Percentiles rank a stretch among this genome's conserved stretches.
phyloP scores from a whole-genome alignment of 2,329 filamentous ascomycete species.

The Fusarium sp. region DNA sequence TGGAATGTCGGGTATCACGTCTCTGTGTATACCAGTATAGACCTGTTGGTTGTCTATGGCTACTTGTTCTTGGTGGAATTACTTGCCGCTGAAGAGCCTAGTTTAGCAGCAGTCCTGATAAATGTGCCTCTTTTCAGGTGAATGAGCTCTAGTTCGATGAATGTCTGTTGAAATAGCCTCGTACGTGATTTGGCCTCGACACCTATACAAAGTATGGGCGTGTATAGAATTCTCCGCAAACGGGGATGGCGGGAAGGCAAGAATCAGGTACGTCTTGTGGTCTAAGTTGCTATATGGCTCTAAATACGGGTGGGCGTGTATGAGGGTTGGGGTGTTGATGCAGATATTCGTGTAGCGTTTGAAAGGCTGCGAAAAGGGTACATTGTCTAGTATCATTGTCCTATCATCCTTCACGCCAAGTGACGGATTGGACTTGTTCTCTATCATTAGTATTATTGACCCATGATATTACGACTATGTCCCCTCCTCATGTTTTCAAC shows the following conservation, averaged over 20 bases:
- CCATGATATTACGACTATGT: too few relatives aligned
- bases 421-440: too few relatives aligned
- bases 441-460: too few relatives aligned
- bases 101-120: not conserved
- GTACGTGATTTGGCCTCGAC: conserved; percentile 7
- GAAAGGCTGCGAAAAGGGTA: too few relatives aligned
- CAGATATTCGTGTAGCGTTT: too few relatives aligned
- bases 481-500: too few relatives aligned
- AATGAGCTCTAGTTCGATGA: conserved; percentile 9
- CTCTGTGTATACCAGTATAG: not conserved
- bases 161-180: conserved; percentile 10
- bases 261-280: not conserved
- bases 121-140: conserved; percentile 2
- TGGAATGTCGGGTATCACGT: conserved; percentile 11
- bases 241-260: not conserved
- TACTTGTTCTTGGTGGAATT: not conserved
- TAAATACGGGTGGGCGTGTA: too few relatives aligned
- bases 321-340: too few relatives aligned
- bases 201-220: not conserved
- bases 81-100: conserved; percentile 1
- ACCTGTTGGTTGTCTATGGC: not conserved
- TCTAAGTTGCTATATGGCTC: not conserved
- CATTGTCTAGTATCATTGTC: too few relatives aligned
- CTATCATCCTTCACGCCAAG: too few relatives aligned
- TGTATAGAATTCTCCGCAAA: conserved; percentile 14